Base-by-base conservation (phyloP, 148 eudicot genomes). In the Camellia sinensis region DNA sequence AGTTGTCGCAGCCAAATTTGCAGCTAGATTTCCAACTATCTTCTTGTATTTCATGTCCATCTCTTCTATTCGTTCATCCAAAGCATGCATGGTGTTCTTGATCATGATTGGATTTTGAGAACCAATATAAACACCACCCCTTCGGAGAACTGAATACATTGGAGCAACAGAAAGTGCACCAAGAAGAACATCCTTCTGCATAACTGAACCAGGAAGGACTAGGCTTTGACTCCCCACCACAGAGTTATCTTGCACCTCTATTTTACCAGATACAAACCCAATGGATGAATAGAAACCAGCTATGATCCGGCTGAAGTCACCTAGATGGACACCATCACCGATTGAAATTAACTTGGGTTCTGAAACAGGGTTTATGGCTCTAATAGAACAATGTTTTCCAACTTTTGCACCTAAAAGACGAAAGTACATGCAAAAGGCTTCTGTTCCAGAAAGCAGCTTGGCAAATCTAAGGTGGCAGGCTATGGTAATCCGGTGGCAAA, bases 381-480 rank as follows among this genome's bases (percentile, higher is more conserved):
- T 79, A 43, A 88, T 88, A 19, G 90, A 88, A 66, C 90, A 88
- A 67, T 85, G 81, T 14, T 71, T 79, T 65, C 90, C 90, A 60
- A 88, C 80, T 75, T 85, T 88, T 54, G 87, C 87, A 61, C 90
- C 90, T 69, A 88, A 75, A 19, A 80, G 79, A 41, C 90, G 53
- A 52, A 88, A 68, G 65, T 88, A 88, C 1, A 88, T 83, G 80
- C 88, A 81, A 48, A 88, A 88, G 15, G 90, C 86, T 85, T 88
- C 90, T n/a, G 90, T 88, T 70, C 90, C 90, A 56, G 90, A 88
- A 73, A 88, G 90, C 45, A 88, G 83, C 82, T 88, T 85, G n/a
- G 87, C 82, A 64, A 88, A 88, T 74, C 86, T 83, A 65, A 88
- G 83, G 77, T 88, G 90, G 62, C 83, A 81, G 9, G 88, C 71